Conservation (phyloP, 2,329 filamentous ascomycete genomes). For the Exophiala bonariae region DNA sequence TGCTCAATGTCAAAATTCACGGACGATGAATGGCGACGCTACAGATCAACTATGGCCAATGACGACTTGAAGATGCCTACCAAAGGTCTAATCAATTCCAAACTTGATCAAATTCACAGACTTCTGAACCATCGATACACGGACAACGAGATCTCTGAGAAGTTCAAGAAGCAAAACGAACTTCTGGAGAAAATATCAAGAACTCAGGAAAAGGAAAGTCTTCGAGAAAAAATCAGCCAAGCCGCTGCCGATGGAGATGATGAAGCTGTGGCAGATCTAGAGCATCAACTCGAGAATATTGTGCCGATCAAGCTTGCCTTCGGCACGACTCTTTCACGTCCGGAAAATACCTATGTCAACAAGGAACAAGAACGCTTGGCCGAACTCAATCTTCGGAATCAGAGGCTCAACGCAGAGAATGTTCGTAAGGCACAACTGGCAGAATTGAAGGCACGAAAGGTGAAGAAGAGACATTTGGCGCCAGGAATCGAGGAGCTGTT, state of each 20-base stretch:
- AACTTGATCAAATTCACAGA: conserved; percentile 77
- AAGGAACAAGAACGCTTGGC: conserved; percentile 80
- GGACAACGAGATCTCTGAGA: conserved; percentile 76
- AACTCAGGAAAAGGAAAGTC: conserved; percentile 65
- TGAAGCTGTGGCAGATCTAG: conserved; percentile 50
- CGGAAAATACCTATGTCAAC: conserved; percentile 45
- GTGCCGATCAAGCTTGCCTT: conserved; percentile 68
- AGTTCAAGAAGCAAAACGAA: conserved; percentile 69
- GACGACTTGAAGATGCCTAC: conserved; percentile 74
- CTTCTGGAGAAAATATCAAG: conserved; percentile 64
- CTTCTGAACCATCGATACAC: conserved; percentile 81
- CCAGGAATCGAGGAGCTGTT: conserved; percentile 47
- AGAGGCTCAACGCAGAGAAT: conserved; percentile 79
- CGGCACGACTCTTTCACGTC: conserved; percentile 64
- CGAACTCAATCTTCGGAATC: conserved; percentile 79
- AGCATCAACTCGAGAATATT: conserved; percentile 49
- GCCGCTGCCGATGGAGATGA: conserved; percentile 66
- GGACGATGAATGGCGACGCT: conserved; percentile 82
- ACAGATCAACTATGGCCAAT: conserved; percentile 70
- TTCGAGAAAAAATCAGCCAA: conserved; percentile 65
- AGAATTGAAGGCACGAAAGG: conserved; percentile 65
- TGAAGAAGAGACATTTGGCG: conserved; percentile 40
- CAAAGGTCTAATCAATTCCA: conserved; percentile 66
- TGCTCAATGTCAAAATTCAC: conserved; percentile 84
- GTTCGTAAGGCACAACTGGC: conserved; percentile 88